These are phyloP conservation scores for Apiospora aurea DNA, from an alignment of 2,329 filamentous ascomycete species.

Conservation along the genomic window DNA sequence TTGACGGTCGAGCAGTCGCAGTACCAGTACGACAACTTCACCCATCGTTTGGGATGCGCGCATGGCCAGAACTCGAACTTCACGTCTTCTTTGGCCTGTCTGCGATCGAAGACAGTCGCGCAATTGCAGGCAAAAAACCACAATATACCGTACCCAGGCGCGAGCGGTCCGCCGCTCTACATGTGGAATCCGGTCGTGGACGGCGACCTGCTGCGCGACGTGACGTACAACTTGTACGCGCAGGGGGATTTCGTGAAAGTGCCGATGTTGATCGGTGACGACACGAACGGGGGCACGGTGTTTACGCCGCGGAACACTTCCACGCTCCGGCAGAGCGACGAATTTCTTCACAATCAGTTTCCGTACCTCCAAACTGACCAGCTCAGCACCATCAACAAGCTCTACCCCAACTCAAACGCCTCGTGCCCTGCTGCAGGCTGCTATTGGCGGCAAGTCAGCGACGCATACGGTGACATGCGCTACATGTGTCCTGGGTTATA, in stretches of 20 bases:
- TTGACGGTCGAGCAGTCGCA: constrained; percentile 54
- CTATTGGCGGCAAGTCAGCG: constrained; percentile 65
- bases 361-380: constrained; percentile 59
- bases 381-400: constrained; percentile 56
- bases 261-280: constrained; percentile 62
- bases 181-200: constrained; percentile 65
- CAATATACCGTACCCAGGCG: constrained; percentile 48
- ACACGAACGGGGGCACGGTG: constrained; percentile 70
- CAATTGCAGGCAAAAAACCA: constrained; percentile 52
- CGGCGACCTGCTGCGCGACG: constrained; percentile 56
- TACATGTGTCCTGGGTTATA: constrained; percentile 70
- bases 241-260: constrained; percentile 60
- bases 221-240: constrained; percentile 56
- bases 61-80: constrained; percentile 31
- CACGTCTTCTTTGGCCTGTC: constrained; percentile 50
- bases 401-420: constrained; percentile 60
- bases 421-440: constrained; percentile 56
- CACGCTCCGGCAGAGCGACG: constrained; percentile 55
- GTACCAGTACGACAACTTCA: constrained; percentile 60
- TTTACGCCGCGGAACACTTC: constrained; percentile 61
- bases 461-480: constrained; percentile 69
- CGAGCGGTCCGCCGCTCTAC: constrained; percentile 50
- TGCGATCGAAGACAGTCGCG: constrained; percentile 50
- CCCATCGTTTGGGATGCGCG: constrained; percentile 50
- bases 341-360: constrained; percentile 65